These are phyloP conservation scores for Odonthalia washingtoniensis DNA, from an alignment of 31 red algal species.

Conservation along the genomic window DNA sequence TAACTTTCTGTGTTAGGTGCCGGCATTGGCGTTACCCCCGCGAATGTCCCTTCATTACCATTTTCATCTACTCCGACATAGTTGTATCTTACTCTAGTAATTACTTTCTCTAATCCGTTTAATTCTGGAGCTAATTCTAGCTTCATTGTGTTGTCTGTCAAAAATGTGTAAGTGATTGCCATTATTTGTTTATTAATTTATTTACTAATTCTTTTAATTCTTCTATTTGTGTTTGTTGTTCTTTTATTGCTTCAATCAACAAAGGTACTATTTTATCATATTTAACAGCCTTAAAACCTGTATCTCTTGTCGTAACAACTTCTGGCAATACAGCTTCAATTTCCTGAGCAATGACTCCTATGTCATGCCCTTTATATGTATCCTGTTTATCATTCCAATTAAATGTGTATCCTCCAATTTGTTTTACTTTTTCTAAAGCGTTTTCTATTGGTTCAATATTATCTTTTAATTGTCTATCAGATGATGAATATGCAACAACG, in stretches of 20 bases:
- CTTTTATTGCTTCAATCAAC: slow-evolving; percentile 10
- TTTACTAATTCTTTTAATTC: slow-evolving; percentile 7
- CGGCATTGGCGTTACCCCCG: no score
- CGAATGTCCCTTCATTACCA: no score
- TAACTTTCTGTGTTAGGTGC: no score
- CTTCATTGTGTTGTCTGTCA: no score
- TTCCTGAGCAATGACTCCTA: slow-evolving; percentile 19
- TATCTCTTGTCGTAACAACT: neutral
- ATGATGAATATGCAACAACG: neutral
- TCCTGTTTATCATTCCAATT: slow-evolving; percentile 1
- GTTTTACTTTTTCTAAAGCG: neutral
- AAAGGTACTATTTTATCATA: neutral
- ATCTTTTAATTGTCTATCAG: slow-evolving; percentile 10
- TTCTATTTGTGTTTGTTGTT: slow-evolving; percentile 20
- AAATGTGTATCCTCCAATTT: neutral
- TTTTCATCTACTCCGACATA: no score
- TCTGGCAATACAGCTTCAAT: slow-evolving; percentile 12
- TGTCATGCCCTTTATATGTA: neutral
- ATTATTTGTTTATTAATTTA: neutral
- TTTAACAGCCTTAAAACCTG: neutral
- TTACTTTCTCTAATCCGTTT: no score
- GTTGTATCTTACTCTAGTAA: no score
- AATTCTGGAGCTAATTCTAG: no score
- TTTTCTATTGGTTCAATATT: slow-evolving; percentile 12
- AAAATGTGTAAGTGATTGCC: no score